phyloP scores from a whole-genome alignment of 495 filamentous ascomycete genomes.

The Apiosordaria backusii region DNA sequence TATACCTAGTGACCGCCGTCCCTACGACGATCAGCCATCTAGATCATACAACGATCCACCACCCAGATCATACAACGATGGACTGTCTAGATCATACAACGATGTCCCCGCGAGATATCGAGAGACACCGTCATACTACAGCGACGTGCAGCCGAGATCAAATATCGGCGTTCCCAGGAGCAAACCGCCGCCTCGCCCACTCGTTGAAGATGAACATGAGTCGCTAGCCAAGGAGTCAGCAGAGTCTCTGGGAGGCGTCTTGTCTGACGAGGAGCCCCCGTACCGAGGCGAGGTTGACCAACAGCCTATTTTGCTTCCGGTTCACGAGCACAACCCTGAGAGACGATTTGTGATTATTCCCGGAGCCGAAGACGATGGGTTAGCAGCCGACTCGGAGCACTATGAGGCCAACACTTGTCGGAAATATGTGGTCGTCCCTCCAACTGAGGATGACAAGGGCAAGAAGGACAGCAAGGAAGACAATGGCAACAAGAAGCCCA shows the following conservation, averaged over 20 bases:
- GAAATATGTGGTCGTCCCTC: slow-evolving; percentile 31
- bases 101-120: slow-evolving; percentile 9
- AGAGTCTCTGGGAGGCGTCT: slow-evolving; percentile 25
- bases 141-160: slow-evolving; percentile 11
- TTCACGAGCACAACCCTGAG: slow-evolving; percentile 46
- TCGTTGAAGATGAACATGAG: slow-evolving; percentile 45
- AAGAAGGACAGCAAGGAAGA: slow-evolving; percentile 21
- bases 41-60: slow-evolving; percentile 10
- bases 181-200: slow-evolving; percentile 38
- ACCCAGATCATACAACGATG: not conserved
- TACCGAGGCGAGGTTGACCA: slow-evolving; percentile 45
- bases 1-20: not conserved
- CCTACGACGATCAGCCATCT: not conserved
- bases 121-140: slow-evolving; percentile 8
- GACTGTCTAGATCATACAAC: slow-evolving; percentile 7
- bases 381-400: slow-evolving; percentile 21
- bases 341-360: slow-evolving; percentile 45
- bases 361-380: slow-evolving; percentile 25
- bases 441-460: slow-evolving; percentile 15
- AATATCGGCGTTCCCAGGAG: slow-evolving; percentile 18
- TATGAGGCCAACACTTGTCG: slow-evolving; percentile 45
- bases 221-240: slow-evolving; percentile 44
- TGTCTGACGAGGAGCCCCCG: slow-evolving; percentile 38
- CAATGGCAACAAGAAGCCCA: not conserved
- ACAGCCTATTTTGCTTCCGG: slow-evolving; percentile 37